Evolutionary conservation across 805 yeast species (phyloP).

Genomic region (Schwanniomyces pseudopolymorphus): DNA sequence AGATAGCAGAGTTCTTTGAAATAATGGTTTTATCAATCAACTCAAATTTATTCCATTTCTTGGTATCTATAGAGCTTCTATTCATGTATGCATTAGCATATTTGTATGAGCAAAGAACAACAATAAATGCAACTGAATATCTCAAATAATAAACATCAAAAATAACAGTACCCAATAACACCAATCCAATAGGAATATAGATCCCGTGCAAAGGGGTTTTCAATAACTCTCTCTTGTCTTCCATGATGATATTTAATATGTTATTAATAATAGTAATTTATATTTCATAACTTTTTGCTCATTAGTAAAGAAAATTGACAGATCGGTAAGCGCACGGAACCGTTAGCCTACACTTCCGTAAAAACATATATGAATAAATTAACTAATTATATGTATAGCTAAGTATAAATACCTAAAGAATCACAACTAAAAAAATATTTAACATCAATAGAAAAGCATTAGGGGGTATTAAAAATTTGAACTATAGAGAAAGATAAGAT

Average conservation of each 20-base stretch:
- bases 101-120: slow-evolving; percentile 31
- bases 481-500: slow-evolving; percentile 5
- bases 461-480: slow-evolving; percentile 12
- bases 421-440: background rate
- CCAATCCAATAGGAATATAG: slow-evolving; percentile 63
- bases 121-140: slow-evolving; percentile 35
- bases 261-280: background rate
- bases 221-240: slow-evolving; percentile 52
- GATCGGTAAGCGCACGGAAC: background rate
- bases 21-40: slow-evolving; percentile 72
- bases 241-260: slow-evolving; percentile 15
- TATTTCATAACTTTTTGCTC: background rate
- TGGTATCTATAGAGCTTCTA: slow-evolving; percentile 46
- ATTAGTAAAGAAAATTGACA: background rate
- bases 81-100: slow-evolving; percentile 42
- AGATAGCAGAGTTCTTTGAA: slow-evolving; percentile 69
- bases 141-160: slow-evolving; percentile 53
- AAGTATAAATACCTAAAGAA: slow-evolving; percentile 2
- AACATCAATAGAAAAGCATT: slow-evolving; percentile 6
- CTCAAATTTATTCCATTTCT: slow-evolving; percentile 65
- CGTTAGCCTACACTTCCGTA: background rate
- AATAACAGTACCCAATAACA: slow-evolving; percentile 59
- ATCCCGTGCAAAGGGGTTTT: slow-evolving; percentile 76
- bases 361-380: background rate
- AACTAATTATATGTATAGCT: slow-evolving; percentile 4